Base-by-base conservation (phyloP, 306 rosid genomes). In the Medicago ruthenica region DNA sequence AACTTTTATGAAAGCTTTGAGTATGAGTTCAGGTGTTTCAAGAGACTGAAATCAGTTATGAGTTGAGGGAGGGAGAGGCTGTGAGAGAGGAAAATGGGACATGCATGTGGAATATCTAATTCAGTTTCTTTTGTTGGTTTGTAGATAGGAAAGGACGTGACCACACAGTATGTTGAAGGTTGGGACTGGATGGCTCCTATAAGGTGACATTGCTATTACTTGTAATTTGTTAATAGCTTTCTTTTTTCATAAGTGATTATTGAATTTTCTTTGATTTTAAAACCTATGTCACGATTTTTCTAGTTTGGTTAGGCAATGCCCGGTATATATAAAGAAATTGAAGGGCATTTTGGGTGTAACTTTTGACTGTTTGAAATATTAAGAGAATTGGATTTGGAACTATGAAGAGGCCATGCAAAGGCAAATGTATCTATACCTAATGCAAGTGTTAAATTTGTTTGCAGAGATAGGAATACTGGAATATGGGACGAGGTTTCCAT, bases 151-250 rank as follows among this genome's bases (percentile, higher is more conserved):
- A 94, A 90, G 87, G 97, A 94, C 84, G 97, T 94, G 51, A 83
- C 98, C 58, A 73, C 98, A 31, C 98, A 94, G 53, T 94, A 94
- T 74, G 97, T 94, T 60, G 86, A 94, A 84, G 98, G 98, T 57
- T 94, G 98, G 98, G 97, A 94, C 81, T 91, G 97, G 98, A 91
- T 94, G 72, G 83, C 91, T 87, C 98, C 98, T 77, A 94, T 94
- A 87, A 94, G 98, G 98, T 94, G 86, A 88, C 78, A 76, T 64
- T 72, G 58, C 67, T 72, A 40, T 75, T 63, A 57, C 76, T 40
- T 16, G 71, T 75, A 67, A 47, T 40, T 80, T 61, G 42, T 20
- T 67, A 9, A n/a, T 81, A 22, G 58, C 37, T 76, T 73, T 66
- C 18, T 62, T 54, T 20, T 61, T 60, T 34, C 27, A 10, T 73